Percentiles rank a stretch among this genome's conserved stretches.
Evolutionary conservation across 192 early-diverging fungal genomes (phyloP).

Genomic region (Diversispora epigaea): DNA sequence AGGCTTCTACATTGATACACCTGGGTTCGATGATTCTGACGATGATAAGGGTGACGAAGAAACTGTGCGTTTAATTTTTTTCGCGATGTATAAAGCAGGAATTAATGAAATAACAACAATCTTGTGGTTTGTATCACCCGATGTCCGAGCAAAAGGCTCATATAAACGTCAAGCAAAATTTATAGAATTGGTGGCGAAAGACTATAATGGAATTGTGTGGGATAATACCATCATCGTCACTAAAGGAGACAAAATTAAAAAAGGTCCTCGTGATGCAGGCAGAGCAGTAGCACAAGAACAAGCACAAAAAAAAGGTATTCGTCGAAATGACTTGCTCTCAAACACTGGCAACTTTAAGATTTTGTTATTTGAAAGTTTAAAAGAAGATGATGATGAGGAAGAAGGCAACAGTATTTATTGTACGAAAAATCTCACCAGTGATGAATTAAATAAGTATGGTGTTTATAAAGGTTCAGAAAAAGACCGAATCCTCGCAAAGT

Average conservation of each 20-base stretch:
- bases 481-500: constrained; percentile 17
- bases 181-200: constrained; percentile 4
- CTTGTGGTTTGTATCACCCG: constrained; percentile 27
- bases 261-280: constrained; percentile 6
- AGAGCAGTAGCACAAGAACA: neutral
- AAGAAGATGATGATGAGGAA: no score
- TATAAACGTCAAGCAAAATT: no score
- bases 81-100: constrained; percentile 1
- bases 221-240: constrained; percentile 27
- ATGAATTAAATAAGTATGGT: constrained; percentile 5
- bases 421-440: constrained; percentile 10
- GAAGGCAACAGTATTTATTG: no score
- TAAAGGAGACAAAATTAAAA: constrained; percentile 8
- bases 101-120: constrained; percentile 8
- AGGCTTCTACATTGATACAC: neutral
- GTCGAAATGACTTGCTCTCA: neutral
- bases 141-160: constrained; percentile 4
- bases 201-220: constrained; percentile 23
- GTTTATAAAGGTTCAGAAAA: constrained; percentile 7
- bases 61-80: neutral
- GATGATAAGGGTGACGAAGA: constrained; percentile 6
- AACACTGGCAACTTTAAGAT: no score
- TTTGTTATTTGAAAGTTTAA: no score
- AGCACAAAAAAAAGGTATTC: neutral
- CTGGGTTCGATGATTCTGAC: constrained; percentile 25